Percentiles rank a stretch among this genome's conserved stretches.
Conservation (phyloP, 169 alveolate species). For the Plasmodium vinckei region DNA sequence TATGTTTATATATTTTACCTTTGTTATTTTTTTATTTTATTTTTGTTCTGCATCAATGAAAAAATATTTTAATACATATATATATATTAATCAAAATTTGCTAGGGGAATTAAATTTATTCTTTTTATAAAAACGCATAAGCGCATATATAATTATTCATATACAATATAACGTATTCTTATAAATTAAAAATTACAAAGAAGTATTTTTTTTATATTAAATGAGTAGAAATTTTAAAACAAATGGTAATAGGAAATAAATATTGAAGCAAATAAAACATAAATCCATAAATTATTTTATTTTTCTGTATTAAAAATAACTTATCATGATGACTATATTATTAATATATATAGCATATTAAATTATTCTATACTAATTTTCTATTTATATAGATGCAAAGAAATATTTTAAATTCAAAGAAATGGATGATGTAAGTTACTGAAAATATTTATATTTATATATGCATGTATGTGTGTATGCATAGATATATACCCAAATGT, state of each 20-base stretch:
- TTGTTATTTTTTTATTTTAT: conserved; percentile 34
- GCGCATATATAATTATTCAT: not conserved
- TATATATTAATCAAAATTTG: not conserved
- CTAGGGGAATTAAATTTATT: conserved; percentile 8
- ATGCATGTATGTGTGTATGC: not conserved
- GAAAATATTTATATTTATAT: too few relatives aligned
- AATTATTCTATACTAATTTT: not conserved
- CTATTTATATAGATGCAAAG: conserved; percentile 47
- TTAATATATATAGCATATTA: not conserved
- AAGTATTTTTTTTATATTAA: conserved; percentile 28
- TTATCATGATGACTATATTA: not conserved
- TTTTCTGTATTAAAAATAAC: not conserved
- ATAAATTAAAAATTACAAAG: not conserved
- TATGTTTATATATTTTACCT: conserved; percentile 5
- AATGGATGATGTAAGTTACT: conserved; percentile 70
- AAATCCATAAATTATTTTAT: not conserved
- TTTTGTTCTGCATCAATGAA: conserved; percentile 61
- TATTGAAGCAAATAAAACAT: not conserved
- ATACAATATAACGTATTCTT: not conserved
- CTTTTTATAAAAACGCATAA: not conserved
- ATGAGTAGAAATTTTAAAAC: conserved; percentile 57
- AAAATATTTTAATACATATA: conserved; percentile 10
- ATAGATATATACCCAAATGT: not conserved
- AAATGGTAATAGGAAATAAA: conserved; percentile 62
- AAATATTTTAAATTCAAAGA: conserved; percentile 71